Conservation (phyloP, 352 stramenopile genomes). For the Pythium guiyangense region DNA sequence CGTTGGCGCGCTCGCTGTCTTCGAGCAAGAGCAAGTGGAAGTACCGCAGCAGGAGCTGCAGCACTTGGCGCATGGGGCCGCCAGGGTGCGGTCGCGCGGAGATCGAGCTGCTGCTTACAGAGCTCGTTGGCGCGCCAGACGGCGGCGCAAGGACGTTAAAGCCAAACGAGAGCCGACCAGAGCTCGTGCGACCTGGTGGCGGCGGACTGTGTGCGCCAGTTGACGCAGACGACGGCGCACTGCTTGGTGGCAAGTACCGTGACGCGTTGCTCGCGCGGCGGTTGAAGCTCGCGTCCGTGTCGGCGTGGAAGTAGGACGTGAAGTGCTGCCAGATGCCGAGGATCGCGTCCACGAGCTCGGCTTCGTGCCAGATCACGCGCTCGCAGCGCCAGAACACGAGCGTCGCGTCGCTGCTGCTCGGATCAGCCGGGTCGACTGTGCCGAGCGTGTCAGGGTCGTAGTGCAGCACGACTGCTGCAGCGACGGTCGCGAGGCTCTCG, state of each 20-base stretch:
- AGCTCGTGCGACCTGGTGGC: conserved; percentile 15
- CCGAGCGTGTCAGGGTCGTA: conserved; percentile 76
- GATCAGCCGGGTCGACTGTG: conserved; percentile 46
- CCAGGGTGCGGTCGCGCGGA: conserved; percentile 65
- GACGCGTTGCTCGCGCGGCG: conserved; percentile 47
- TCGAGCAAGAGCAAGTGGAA: conserved; percentile 68
- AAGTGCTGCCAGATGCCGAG: conserved; percentile 81
- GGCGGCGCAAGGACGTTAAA: conserved; percentile 43
- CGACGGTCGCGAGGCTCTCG: conserved; percentile 69
- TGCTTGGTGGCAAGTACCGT: conserved; percentile 14
- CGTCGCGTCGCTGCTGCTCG: conserved; percentile 11
- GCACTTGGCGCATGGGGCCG: conserved; percentile 77
- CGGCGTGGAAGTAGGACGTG: conserved; percentile 60
- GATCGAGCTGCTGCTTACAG: conserved; percentile 30
- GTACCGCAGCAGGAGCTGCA: conserved; percentile 66
- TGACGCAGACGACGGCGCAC: conserved; percentile 15
- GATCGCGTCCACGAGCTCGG: conserved; percentile 71
- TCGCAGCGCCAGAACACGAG: conserved; percentile 79
- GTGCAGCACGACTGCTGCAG: conserved; percentile 71
- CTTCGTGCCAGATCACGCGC: conserved; percentile 66
- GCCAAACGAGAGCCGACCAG: conserved; percentile 16
- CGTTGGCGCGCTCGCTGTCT: conserved; percentile 28
- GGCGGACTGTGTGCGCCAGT: conserved; percentile 42
- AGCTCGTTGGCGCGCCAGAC: conserved; percentile 12
- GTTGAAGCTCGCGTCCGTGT: conserved; percentile 74